A percentile compares a stretch with the other conserved stretches of the same genome.
phyloP scores from a whole-genome alignment of 352 stramenopile genomes.

The Phytopythium boreale region DNA sequence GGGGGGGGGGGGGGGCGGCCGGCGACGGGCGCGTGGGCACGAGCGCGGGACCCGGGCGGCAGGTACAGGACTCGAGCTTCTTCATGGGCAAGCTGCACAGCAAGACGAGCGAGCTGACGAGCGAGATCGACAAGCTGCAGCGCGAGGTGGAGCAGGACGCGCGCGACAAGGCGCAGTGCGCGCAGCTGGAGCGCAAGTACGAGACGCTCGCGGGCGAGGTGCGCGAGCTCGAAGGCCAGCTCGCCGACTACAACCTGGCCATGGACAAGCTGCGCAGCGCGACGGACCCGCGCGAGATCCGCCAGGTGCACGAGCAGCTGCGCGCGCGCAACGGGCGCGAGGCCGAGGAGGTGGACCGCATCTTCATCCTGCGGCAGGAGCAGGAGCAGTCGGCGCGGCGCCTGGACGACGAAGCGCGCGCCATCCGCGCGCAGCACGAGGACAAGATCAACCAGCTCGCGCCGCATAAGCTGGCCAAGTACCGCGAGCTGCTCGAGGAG shows the following conservation, averaged over 20 bases:
- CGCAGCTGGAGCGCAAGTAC: conserved; percentile 78
- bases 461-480: conserved; percentile 79
- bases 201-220: conserved; percentile 66
- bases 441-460: conserved; percentile 89
- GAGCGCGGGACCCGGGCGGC: conserved; percentile 58
- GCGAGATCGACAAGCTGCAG: conserved; percentile 76
- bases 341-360: conserved; percentile 82
- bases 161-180: conserved; percentile 89
- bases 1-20: too few species aligned
- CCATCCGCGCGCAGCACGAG: conserved; percentile 79
- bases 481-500: conserved; percentile 74
- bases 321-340: conserved; percentile 77
- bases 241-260: conserved; percentile 93
- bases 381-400: conserved; percentile 57
- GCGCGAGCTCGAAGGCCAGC: conserved; percentile 85
- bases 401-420: conserved; percentile 76
- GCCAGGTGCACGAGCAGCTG: conserved; percentile 66
- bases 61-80: conserved; percentile 88
- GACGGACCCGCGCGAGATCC: conserved; percentile 65
- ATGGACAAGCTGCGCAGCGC: conserved; percentile 89
- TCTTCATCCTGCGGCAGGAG: conserved; percentile 90
- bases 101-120: conserved; percentile 87
- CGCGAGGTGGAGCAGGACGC: conserved; percentile 85
- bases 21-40: background rate
- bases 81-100: conserved; percentile 89